Percentiles rank a stretch among this genome's conserved stretches.
These are phyloP conservation scores for Penicillium sp. DNA, from an alignment of 2,329 filamentous ascomycete species.

Conservation along the genomic window DNA sequence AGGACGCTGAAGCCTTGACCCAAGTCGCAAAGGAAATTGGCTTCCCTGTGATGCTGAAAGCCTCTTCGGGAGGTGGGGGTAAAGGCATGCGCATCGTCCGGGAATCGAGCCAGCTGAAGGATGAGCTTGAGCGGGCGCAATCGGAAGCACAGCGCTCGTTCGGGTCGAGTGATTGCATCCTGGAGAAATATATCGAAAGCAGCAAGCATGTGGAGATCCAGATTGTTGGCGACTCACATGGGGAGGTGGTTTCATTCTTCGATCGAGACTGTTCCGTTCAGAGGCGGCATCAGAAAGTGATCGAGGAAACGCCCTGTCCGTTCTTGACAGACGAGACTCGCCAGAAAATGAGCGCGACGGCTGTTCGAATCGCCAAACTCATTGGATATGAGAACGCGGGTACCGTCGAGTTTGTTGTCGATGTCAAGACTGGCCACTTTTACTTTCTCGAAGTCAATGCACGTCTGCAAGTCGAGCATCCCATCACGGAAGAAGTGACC, in stretches of 20 bases:
- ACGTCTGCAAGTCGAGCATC: conserved; percentile 54
- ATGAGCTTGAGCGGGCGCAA: conserved; percentile 42
- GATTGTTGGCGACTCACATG: conserved; percentile 47
- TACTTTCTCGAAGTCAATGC: conserved; percentile 56
- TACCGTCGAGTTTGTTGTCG: conserved; percentile 52
- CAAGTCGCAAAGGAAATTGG: conserved; percentile 27
- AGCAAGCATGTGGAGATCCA: conserved; percentile 55
- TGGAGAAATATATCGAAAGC: conserved; percentile 49
- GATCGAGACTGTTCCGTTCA: conserved; percentile 58
- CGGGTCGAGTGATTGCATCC: conserved; percentile 44
- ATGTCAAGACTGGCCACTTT: conserved; percentile 41
- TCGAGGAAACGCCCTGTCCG: conserved; percentile 51
- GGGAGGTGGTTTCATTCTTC: conserved; percentile 28
- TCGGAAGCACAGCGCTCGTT: conserved; percentile 48
- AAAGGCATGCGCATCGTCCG: conserved; percentile 47
- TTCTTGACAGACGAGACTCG: conserved; percentile 37
- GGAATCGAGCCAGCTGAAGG: conserved; percentile 32
- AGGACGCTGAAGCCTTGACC: conserved; percentile 25
- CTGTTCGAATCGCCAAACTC: conserved; percentile 40
- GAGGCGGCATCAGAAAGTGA: conserved; percentile 55
- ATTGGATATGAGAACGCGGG: conserved; percentile 49
- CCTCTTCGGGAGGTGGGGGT: conserved; percentile 52
- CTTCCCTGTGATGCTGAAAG: conserved; percentile 52
- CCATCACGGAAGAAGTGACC: conserved; percentile 45
- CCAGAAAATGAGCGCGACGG: conserved; percentile 40